Base-by-base conservation (phyloP, 139 green algal genomes). In the Chlamydomonas sp. region DNA sequence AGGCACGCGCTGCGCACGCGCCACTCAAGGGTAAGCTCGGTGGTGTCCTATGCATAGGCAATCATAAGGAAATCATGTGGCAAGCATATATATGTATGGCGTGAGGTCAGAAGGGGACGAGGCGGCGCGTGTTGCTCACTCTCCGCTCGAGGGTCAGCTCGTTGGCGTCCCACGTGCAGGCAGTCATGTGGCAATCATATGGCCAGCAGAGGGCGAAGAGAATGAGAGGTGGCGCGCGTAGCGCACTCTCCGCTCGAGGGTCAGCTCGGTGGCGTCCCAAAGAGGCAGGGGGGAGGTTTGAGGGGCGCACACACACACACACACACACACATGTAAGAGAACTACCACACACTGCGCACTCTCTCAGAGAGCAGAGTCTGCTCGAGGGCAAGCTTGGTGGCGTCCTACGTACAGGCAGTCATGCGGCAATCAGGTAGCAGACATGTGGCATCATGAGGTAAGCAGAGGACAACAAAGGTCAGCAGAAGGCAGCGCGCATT, bases 191-290 rank as follows among this genome's bases (percentile, higher is more conserved):
- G 72, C 96, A 96, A 72, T 94, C n/a, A n/a, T n/a, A n/a, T n/a
- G n/a, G n/a, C n/a, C n/a, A n/a, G n/a, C n/a, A n/a, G n/a, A n/a
- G n/a, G n/a, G n/a, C n/a, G n/a, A n/a, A n/a, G n/a, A n/a, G n/a
- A n/a, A n/a, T 3, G 81, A 87, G 0, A 98, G 78, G 73, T 93
- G 97, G 47, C 88, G 61, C 10, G 49, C 61, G 75, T 93, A 96
- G 70, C 81, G 65, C 10, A 92, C 43, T 28, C 89, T 77, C 3
- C 77, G 71, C 74, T 96, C 91, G 59, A 95, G 71, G 22, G 83
- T 87, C 35, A 82, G 70, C 28, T 68, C 47, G 0, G 72, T 77
- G 5, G 77, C 62, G 63, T 92, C 84, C 75, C 90, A 94, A 20
- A 26, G 43, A 26, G 13, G 43, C 43, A n/a, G n/a, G n/a, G n/a